Percentiles rank a stretch among this genome's conserved stretches.
These are phyloP conservation scores for Trichoderma semiorbis DNA, from an alignment of 2,329 filamentous ascomycete genomes.

Conservation along the genomic window DNA sequence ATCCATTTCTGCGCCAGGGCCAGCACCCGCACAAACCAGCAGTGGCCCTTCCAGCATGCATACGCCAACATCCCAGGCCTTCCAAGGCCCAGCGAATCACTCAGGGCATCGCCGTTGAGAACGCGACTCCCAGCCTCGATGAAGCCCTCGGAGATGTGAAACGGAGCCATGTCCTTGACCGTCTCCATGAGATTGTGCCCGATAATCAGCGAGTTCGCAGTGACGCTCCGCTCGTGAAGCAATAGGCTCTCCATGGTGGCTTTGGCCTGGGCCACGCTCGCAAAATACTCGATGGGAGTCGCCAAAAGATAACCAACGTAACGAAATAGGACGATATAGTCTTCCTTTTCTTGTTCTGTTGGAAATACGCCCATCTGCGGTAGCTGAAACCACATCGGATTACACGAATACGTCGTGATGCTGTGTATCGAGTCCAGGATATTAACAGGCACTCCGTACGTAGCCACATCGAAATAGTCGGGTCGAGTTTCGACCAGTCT, in stretches of 20 bases:
- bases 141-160: constrained; percentile 34
- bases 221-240: constrained; percentile 34
- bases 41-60: constrained; percentile 31
- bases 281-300: constrained; percentile 28
- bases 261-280: constrained; percentile 25
- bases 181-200: constrained; percentile 39
- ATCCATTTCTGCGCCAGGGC: constrained; percentile 27
- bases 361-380: constrained; percentile 62
- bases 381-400: constrained; percentile 58
- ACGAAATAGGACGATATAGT: constrained; percentile 59
- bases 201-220: constrained; percentile 33
- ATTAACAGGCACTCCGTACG: constrained; percentile 61
- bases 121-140: constrained; percentile 37
- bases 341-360: constrained; percentile 52
- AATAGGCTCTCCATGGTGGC: constrained; percentile 34
- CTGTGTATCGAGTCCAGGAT: constrained; percentile 63
- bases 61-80: constrained; percentile 29
- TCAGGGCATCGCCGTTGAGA: constrained; percentile 38
- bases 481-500: constrained; percentile 51
- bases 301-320: constrained; percentile 32
- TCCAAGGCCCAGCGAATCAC: constrained; percentile 34
- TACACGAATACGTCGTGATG: constrained; percentile 60
- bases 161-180: constrained; percentile 35
- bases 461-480: constrained; percentile 57
- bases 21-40: constrained; percentile 30